Evolutionary conservation across 2,329 filamentous ascomycete genomes (phyloP).

Genomic region (Sarocladium strictum): DNA sequence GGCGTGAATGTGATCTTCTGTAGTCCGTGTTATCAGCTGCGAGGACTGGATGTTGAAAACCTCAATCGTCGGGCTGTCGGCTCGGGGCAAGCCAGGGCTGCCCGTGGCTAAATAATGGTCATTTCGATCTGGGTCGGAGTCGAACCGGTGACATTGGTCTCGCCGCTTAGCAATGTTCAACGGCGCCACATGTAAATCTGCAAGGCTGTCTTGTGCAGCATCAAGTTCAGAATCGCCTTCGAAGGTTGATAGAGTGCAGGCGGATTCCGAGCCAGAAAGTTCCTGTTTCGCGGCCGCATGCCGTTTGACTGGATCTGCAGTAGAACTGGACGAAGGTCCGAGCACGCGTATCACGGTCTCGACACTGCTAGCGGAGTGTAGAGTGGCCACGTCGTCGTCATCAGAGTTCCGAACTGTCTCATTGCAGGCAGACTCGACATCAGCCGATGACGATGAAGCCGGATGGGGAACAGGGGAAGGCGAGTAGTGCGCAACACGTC

Average conservation of each 20-base stretch:
- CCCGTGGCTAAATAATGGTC: not conserved
- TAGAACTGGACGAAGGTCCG: too few relatives aligned
- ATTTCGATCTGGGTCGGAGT: not conserved
- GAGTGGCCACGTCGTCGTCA: not conserved
- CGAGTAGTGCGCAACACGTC: too few relatives aligned
- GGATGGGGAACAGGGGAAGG: not conserved
- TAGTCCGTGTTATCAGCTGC: too few relatives aligned
- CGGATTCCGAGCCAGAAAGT: too few relatives aligned
- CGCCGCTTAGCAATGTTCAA: not conserved
- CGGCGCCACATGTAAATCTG: not conserved
- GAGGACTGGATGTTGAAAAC: not conserved
- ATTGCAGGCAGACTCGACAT: not conserved
- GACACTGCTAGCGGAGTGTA: not conserved
- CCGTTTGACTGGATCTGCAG: too few relatives aligned
- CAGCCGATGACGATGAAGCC: not conserved
- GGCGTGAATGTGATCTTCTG: too few relatives aligned
- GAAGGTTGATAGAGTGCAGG: not conserved
- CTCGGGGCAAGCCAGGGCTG: not conserved
- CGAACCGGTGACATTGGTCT: not conserved
- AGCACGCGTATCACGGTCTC: not conserved
- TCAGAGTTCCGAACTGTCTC: not conserved
- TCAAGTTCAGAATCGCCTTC: too few relatives aligned
- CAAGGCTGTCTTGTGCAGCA: not conserved
- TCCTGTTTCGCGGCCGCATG: too few relatives aligned
- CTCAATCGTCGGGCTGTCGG: conserved; percentile 2